A percentile compares a stretch with the other conserved stretches of the same genome.
phyloP scores from a whole-genome alignment of 2,329 filamentous ascomycete genomes.

The Fusarium xyrophilum region DNA sequence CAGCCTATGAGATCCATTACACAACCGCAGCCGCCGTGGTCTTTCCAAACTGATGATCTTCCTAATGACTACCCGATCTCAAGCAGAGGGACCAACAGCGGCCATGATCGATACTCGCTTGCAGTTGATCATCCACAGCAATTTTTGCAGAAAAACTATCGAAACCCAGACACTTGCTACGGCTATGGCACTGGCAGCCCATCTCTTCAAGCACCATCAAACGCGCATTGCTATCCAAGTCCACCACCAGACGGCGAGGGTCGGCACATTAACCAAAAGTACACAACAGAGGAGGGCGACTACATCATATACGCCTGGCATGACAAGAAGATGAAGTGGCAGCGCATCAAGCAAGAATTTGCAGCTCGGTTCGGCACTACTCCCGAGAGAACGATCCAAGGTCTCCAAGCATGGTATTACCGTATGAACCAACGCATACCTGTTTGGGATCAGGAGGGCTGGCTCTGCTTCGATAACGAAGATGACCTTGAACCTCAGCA shows the following conservation, averaged over 20 bases:
- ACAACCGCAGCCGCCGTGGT: constrained; percentile 25
- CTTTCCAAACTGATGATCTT: constrained; percentile 18
- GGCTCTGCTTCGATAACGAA: constrained; percentile 50
- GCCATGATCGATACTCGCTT: constrained; percentile 29
- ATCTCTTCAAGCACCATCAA: constrained; percentile 32
- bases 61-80: constrained; percentile 7
- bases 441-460: constrained; percentile 50
- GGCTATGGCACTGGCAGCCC: constrained; percentile 36
- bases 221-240: constrained; percentile 45
- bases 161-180: constrained; percentile 32
- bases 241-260: constrained; percentile 49
- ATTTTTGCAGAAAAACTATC: constrained; percentile 30
- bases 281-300: constrained; percentile 53
- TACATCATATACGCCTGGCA: constrained; percentile 55
- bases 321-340: constrained; percentile 54
- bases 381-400: constrained; percentile 50
- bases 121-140: constrained; percentile 29
- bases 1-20: constrained; percentile 31
- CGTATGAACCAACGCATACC: constrained; percentile 53
- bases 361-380: constrained; percentile 49
- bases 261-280: constrained; percentile 53
- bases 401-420: constrained; percentile 54
- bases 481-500: constrained; percentile 49
- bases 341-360: constrained; percentile 50
- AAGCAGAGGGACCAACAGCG: constrained; percentile 25